phyloP scores from a whole-genome alignment of 352 stramenopile genomes.

The Globisporangium abappressorium region DNA sequence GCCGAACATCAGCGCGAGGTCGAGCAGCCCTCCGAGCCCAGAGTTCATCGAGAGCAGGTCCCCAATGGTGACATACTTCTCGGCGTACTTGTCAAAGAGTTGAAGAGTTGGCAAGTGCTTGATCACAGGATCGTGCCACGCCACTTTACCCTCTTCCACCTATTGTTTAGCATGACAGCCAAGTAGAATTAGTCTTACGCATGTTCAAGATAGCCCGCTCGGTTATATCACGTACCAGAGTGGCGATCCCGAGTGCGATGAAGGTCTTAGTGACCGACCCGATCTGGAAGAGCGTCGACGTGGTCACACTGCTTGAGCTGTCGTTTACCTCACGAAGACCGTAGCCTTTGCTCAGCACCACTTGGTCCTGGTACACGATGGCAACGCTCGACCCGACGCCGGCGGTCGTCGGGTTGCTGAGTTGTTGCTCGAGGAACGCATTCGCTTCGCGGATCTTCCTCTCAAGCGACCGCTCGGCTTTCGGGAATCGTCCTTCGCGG shows the following conservation, averaged over 20 bases:
- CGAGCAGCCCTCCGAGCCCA: not conserved
- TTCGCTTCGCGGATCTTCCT: slow-evolving; percentile 41
- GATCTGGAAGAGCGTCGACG: slow-evolving; percentile 61
- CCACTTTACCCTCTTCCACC: slow-evolving; percentile 51
- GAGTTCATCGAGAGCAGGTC: slow-evolving; percentile 30
- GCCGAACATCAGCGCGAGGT: not conserved
- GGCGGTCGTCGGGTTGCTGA: slow-evolving; percentile 30
- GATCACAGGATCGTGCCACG: slow-evolving; percentile 54
- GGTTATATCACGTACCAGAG: not conserved
- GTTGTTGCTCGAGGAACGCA: slow-evolving; percentile 38
- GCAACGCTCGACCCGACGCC: slow-evolving; percentile 41
- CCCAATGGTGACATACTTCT: slow-evolving; percentile 45
- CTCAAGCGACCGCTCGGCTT: not conserved
- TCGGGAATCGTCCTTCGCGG: slow-evolving; percentile 2
- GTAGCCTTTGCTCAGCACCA: slow-evolving; percentile 41
- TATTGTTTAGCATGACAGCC: not conserved
- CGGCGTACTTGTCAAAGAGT: slow-evolving; percentile 43
- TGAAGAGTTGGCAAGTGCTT: slow-evolving; percentile 46
- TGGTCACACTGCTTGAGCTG: slow-evolving; percentile 28
- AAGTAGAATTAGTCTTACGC: not conserved
- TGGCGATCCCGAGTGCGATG: slow-evolving; percentile 33
- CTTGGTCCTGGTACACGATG: slow-evolving; percentile 53
- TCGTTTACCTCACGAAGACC: slow-evolving; percentile 36
- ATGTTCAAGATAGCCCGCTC: not conserved
- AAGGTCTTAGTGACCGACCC: slow-evolving; percentile 70